Percentiles rank a stretch among this genome's conserved stretches.
Conservation (phyloP, 2,329 filamentous ascomycete genomes). For the Dactylonectria macrodidyma region DNA sequence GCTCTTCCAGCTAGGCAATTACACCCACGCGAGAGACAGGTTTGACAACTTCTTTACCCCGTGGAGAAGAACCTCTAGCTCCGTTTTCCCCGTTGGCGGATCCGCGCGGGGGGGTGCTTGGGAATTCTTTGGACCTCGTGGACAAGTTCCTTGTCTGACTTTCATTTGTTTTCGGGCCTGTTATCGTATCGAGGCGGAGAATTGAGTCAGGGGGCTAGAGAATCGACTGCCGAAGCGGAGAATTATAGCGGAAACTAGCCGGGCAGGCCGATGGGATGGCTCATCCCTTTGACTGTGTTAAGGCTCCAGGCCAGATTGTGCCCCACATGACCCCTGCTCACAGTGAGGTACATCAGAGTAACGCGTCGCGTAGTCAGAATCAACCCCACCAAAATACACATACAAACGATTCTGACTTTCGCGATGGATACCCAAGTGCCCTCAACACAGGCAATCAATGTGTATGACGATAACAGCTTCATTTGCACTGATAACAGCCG, state of each 20-base stretch:
- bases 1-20: conserved; percentile 9
- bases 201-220: conserved; percentile 21
- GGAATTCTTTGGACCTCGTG: conserved; percentile 16
- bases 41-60: conserved; percentile 20
- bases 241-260: neutral
- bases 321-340: too few species aligned
- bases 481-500: too few species aligned
- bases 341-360: too few species aligned
- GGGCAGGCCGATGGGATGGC: neutral
- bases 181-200: conserved; percentile 20
- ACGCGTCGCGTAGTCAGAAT: too few species aligned
- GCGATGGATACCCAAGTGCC: too few species aligned
- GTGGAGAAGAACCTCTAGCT: conserved; percentile 29
- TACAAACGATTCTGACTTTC: too few species aligned
- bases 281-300: too few species aligned
- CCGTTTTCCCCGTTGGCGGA: conserved; percentile 27
- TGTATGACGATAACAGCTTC: too few species aligned
- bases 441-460: too few species aligned
- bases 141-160: conserved; percentile 7
- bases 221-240: conserved; percentile 12
- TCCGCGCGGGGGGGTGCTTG: conserved; percentile 16
- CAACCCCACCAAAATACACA: too few species aligned
- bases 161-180: conserved; percentile 7
- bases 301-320: too few species aligned
- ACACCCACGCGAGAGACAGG: neutral